Percentiles rank a stretch among this genome's conserved stretches.
phyloP scores from a whole-genome alignment of 208 protist species.

The Strigomonas oncopelti region DNA sequence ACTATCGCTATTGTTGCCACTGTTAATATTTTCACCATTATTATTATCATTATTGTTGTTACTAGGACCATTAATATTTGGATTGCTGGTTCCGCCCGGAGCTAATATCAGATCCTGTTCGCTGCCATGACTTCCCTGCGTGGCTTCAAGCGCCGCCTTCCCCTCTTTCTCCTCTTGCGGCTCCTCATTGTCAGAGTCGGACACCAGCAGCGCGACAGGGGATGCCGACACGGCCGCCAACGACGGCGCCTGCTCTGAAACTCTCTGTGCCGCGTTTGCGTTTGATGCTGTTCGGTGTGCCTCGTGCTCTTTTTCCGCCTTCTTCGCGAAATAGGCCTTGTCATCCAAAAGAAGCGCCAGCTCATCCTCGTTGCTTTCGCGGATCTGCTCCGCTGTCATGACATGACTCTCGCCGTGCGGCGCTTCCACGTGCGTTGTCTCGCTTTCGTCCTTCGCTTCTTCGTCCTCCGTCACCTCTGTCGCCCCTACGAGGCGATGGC shows the following conservation, averaged over 20 bases:
- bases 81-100: no score
- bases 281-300: neutral
- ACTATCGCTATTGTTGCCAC: no score
- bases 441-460: no score
- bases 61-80: no score
- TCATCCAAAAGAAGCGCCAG: neutral
- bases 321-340: neutral
- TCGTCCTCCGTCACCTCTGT: no score
- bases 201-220: neutral
- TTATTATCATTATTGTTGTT: neutral
- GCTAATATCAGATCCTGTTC: no score
- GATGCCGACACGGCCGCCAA: neutral
- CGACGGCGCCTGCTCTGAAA: no score
- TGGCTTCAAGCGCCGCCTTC: no score
- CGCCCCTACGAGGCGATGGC: no score
- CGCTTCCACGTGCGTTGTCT: neutral
- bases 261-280: neutral
- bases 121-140: no score
- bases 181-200: neutral
- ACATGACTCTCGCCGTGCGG: neutral
- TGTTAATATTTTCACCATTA: no score
- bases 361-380: neutral
- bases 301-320: neutral
- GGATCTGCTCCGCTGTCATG: neutral
- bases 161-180: neutral